These are phyloP conservation scores for Microsporum audouinii DNA, from an alignment of 2,329 filamentous ascomycete genomes.

Conservation along the genomic window DNA sequence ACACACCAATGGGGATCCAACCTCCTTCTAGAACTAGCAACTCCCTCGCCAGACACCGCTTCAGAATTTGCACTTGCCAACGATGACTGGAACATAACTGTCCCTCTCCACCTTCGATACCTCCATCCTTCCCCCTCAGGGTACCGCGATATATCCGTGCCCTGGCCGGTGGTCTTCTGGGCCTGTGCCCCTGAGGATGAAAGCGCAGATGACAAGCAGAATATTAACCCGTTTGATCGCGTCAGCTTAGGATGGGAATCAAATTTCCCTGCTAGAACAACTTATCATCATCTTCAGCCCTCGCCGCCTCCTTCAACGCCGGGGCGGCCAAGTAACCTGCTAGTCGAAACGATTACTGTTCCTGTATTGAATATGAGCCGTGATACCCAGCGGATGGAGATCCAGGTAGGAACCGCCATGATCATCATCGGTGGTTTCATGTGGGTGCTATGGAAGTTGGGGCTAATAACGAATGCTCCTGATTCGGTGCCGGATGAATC, in stretches of 20 bases:
- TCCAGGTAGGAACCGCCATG: slow-evolving; percentile 45
- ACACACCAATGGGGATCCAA: slow-evolving; percentile 66
- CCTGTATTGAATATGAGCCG: slow-evolving; percentile 51
- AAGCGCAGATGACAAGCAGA: slow-evolving; percentile 46
- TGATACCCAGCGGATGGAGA: slow-evolving; percentile 31
- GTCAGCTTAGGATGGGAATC: slow-evolving; percentile 75
- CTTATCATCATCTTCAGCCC: slow-evolving; percentile 70
- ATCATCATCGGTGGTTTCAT: slow-evolving; percentile 53
- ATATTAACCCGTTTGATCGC: slow-evolving; percentile 73
- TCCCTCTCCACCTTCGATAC: slow-evolving; percentile 82
- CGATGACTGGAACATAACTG: slow-evolving; percentile 31
- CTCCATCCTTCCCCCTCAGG: slow-evolving; percentile 51
- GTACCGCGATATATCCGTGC: slow-evolving; percentile 47
- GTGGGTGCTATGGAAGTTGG: slow-evolving; percentile 57
- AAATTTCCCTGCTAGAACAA: slow-evolving; percentile 61
- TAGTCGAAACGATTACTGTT: slow-evolving; percentile 49
- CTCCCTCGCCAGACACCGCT: slow-evolving; percentile 30
- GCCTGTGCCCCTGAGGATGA: slow-evolving; percentile 49
- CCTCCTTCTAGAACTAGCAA: slow-evolving; percentile 61
- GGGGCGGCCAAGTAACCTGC: slow-evolving; percentile 11
- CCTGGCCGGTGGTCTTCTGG: slow-evolving; percentile 83
- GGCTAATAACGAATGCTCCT: slow-evolving; percentile 20
- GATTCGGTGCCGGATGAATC: slow-evolving; percentile 14
- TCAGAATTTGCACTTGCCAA: background rate
- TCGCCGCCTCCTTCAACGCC: slow-evolving; percentile 12